phyloP scores from a whole-genome alignment of 495 filamentous ascomycete species.

The Monascus purpureus region DNA sequence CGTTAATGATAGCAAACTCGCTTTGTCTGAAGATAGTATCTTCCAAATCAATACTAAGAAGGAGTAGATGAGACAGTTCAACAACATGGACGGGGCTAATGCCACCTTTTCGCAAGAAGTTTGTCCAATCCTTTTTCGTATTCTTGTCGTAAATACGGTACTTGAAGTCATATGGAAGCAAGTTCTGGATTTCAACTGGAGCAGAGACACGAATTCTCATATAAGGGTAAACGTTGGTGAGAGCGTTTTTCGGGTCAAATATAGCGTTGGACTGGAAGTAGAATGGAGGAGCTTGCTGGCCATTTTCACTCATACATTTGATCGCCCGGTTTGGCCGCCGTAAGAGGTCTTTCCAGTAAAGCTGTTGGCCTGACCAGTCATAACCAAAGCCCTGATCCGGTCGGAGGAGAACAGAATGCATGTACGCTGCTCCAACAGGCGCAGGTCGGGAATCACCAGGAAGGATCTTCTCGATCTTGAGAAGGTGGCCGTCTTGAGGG shows the following conservation, averaged over 20 bases:
- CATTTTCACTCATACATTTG: conserved; percentile 71
- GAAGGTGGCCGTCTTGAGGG: conserved; percentile 70
- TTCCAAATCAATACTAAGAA: conserved; percentile 90
- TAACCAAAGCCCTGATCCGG: conserved; percentile 97
- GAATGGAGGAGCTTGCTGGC: conserved; percentile 66
- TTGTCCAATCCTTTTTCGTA: conserved; percentile 96
- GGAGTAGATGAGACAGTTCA: conserved; percentile 80
- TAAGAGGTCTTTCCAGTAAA: conserved; percentile 87
- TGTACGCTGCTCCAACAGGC: conserved; percentile 80
- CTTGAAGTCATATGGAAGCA: conserved; percentile 96
- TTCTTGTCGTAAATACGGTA: conserved; percentile 97
- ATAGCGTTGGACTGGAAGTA: conserved; percentile 89
- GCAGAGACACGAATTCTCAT: conserved; percentile 86
- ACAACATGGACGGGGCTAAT: conserved; percentile 95
- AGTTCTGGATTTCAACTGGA: conserved; percentile 85
- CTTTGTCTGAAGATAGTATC: conserved; percentile 89
- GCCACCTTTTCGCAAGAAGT: conserved; percentile 90
- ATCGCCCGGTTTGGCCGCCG: conserved; percentile 71
- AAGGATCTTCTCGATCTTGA: conserved; percentile 95
- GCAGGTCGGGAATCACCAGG: conserved; percentile 85
- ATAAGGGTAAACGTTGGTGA: conserved; percentile 76
- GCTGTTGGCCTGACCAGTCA: conserved; percentile 73
- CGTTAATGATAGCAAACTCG: conserved; percentile 94
- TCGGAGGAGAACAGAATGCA: conserved; percentile 80
- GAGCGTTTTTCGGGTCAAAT: conserved; percentile 65